phyloP scores from a whole-genome alignment of 805 yeast genomes.

The Myxozyma melibiosi region DNA sequence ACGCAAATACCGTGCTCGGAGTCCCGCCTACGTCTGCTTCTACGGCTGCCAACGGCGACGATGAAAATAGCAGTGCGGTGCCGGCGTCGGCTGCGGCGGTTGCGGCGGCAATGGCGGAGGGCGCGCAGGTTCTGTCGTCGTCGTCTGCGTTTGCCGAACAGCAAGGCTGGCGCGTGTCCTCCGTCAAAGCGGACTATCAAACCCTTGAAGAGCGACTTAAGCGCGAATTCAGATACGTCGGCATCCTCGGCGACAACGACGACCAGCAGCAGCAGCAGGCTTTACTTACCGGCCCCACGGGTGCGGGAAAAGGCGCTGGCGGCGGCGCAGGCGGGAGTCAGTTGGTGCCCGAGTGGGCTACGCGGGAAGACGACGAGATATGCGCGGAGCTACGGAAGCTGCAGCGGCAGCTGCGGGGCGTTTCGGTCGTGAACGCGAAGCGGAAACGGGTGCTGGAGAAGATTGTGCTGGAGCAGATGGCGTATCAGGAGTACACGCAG shows the following conservation, averaged over 20 bases:
- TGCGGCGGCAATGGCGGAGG: conserved; percentile 11
- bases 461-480: conserved; percentile 79
- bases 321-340: too few species aligned
- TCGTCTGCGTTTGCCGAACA: conserved; percentile 37
- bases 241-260: conserved; percentile 66
- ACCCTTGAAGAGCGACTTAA: conserved; percentile 85
- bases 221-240: conserved; percentile 85
- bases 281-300: too few species aligned
- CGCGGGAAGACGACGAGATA: conserved; percentile 91
- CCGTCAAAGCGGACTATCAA: conserved; percentile 63
- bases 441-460: conserved; percentile 70
- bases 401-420: conserved; percentile 66
- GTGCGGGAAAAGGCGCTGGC: too few species aligned
- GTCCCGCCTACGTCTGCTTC: background rate
- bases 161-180: conserved; percentile 51
- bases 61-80: conserved; percentile 2
- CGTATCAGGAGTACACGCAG: conserved; percentile 91
- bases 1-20: background rate
- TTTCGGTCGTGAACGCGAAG: conserved; percentile 63
- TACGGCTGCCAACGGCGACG: background rate
- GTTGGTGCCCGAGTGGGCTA: conserved; percentile 46
- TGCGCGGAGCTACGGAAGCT: conserved; percentile 77
- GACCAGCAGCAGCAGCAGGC: too few species aligned
- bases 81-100: conserved; percentile 1
- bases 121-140: conserved; percentile 25